phyloP scores from a whole-genome alignment of 2,329 filamentous ascomycete genomes.

The Pseudopyricularia javanii region DNA sequence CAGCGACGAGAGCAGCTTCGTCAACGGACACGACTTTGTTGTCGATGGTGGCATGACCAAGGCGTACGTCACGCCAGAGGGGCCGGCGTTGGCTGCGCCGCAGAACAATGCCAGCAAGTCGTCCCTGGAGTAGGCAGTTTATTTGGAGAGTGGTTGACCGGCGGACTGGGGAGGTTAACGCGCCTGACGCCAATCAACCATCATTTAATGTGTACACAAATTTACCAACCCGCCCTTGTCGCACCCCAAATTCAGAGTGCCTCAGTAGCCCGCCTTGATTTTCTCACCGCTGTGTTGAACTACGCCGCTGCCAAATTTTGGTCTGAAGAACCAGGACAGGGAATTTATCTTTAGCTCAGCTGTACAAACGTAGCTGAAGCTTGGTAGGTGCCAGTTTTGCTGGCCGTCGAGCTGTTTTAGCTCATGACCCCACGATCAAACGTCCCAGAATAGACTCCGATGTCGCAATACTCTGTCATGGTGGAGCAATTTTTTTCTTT shows the following conservation, averaged over 20 bases:
- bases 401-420: too few species aligned
- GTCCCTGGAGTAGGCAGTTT: conserved; percentile 21
- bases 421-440: not conserved
- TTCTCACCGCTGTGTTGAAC: too few species aligned
- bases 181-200: too few species aligned
- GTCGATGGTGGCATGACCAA: conserved; percentile 95
- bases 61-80: conserved; percentile 67
- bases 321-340: too few species aligned
- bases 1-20: conserved; percentile 78
- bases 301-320: too few species aligned
- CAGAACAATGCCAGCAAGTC: conserved; percentile 46
- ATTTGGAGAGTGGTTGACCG: not conserved
- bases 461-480: not conserved
- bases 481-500: not conserved
- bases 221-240: too few species aligned
- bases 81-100: conserved; percentile 39
- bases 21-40: conserved; percentile 85
- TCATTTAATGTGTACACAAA: too few species aligned
- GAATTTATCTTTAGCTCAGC: too few species aligned
- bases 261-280: too few species aligned
- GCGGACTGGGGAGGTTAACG: not conserved
- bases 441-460: not conserved
- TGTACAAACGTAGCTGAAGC: too few species aligned
- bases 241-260: too few species aligned
- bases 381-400: too few species aligned